Base-by-base conservation (phyloP, 129 eudicot genomes). In the Escallonia rubra region DNA sequence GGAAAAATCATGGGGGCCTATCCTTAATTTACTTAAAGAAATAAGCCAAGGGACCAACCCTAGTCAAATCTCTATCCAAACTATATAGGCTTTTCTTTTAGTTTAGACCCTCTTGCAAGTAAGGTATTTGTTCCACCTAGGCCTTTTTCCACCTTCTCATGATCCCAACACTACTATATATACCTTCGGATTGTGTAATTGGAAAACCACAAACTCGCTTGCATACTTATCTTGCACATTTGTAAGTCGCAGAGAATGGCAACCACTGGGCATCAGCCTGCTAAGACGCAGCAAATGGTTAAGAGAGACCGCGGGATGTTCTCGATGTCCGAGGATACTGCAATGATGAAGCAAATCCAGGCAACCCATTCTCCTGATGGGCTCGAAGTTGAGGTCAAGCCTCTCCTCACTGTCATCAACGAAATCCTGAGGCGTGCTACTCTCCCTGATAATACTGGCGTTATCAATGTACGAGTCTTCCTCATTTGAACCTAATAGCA, bases 301-400 rank as follows among this genome's bases (percentile, higher is more conserved):
- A 91, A 72, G 77, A 80, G 70, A 38, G 85, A 87, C 4, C 86
- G 88, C 13, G 57, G 85, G 46, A 69, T 80, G 82, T 84, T 80
- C 85, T 74, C 80, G 3, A 67, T 89, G 2, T 84, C 99, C n/a
- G 97, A 94, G 40, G 99, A 94, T 70, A 65, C 10, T 48, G 82
- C 90, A 13, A 88, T 94, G 82, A 75, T 77, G 79, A 89, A 82
- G 77, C 95, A 94, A 62, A 87, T 89, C 57, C 64, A 69, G 68
- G 81, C 85, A 4, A 87, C 96, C 23, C 97, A 89, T 77, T 57
- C 90, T 66, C 91, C 89, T 38, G 90, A 87, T 71, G 90, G 87
- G 43, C 86, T 85, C n/a, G 79, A 70, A 16, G 75, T 94, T 39
- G 90, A 89, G 45, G 72, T 88, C 47, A 81, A 76, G 7, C 80